Evolutionary conservation across 805 yeast species (phyloP), one percentile per base, ranked within the genome.

Genomic region (Yarrowia osloensis): DNA sequence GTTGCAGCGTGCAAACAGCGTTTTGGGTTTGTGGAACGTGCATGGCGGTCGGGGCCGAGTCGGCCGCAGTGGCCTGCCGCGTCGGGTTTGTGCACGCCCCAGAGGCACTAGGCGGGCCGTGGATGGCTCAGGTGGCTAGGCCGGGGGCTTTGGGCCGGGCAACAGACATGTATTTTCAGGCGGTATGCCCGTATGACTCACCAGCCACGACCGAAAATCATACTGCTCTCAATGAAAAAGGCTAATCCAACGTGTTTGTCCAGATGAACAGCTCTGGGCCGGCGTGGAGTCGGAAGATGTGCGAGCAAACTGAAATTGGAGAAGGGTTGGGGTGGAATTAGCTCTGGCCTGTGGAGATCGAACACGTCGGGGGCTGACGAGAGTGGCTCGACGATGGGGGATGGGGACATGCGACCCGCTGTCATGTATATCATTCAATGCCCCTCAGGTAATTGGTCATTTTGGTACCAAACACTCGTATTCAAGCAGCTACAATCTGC

Each of bases 281-380:
- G 63, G 63, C 63, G 37, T 57, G 49, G 63, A 39, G 63, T 57
- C 63, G 63, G 63, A 39, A 40, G 49, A 39, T 57, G 63, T 40
- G 63, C 47, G 63, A 39, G 63, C 63, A 57, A 57, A 57, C 49
- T 40, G 63, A 55, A 55, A 55, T n/a, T 26, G 22, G 19, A 12
- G 46, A 39, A 55, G 46, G 62, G 62, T 55, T 55, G 62, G 61
- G 61, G 61, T 54, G 61, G 62, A 52, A 21, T 55, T 37, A 55
- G 35, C 62, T 55, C 46, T 28, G 26, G 35, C 17, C 35, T 44
- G 26, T 37, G 46, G 37, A 52, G 61, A 52, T 52, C 42, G 61
- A 52, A 24, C 44, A 52, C 42, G 44, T 13, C 33, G 29, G 24
- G 19, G n/a, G 22, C 12, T 21, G 26, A 22, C 22, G 7, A 7